Percentiles rank a stretch among this genome's conserved stretches.
Conservation (phyloP, 73 alveolate genomes). For the Vitrella brassicaformis region DNA sequence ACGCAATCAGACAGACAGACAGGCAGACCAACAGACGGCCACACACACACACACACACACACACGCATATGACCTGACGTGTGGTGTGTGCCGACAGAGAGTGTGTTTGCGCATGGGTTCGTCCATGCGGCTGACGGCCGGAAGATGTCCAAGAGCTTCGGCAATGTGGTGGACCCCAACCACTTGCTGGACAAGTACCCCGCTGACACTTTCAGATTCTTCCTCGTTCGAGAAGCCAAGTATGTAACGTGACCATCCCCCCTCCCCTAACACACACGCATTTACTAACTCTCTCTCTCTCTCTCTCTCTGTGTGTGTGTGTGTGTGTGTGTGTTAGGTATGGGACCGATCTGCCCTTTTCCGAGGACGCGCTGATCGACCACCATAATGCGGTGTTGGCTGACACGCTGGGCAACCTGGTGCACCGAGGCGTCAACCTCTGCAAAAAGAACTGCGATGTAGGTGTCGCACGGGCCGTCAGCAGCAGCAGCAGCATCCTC, state of each 20-base stretch:
- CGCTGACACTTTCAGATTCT: background rate
- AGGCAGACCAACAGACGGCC: too few species aligned
- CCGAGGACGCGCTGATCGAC: background rate
- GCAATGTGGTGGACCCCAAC: constrained; percentile 60
- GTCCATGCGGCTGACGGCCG: constrained; percentile 28
- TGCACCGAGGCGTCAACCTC: constrained; percentile 18
- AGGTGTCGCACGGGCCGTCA: too few species aligned
- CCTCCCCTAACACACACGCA: too few species aligned
- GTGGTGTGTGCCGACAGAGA: constrained; percentile 14
- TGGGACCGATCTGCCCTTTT: background rate
- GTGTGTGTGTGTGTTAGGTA: too few species aligned
- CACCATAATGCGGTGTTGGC: background rate
- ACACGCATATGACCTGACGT: too few species aligned
- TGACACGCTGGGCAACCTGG: constrained; percentile 26
- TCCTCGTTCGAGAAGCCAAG: background rate
- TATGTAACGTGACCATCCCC: too few species aligned
- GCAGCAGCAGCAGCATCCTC: too few species aligned
- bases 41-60: too few species aligned
- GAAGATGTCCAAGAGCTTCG: constrained; percentile 60
- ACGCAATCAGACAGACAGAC: too few species aligned
- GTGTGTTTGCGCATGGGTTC: constrained; percentile 25
- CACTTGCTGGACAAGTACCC: constrained; percentile 5
- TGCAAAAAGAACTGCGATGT: too few species aligned
- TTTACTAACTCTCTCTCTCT: too few species aligned
- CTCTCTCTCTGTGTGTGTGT: too few species aligned